Conservation (phyloP, 208 protist species). For the Tetramitus jugosus region DNA sequence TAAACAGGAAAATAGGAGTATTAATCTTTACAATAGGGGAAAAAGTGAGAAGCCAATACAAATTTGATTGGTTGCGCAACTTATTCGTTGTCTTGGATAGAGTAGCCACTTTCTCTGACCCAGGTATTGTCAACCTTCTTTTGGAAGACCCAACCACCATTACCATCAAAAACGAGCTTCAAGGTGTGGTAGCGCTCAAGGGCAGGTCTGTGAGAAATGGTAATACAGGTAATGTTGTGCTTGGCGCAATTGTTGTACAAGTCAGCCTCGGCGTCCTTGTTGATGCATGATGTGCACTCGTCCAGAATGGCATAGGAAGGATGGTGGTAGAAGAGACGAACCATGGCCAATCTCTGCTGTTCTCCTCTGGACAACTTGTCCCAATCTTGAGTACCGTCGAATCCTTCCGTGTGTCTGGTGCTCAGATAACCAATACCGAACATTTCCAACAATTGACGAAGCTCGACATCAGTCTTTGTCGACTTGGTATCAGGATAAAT, state of each 20-base stretch:
- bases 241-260: constrained; percentile 47
- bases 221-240: constrained; percentile 43
- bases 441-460: background rate
- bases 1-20: no score
- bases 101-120: no score
- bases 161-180: constrained; percentile 65
- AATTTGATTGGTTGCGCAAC: no score
- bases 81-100: no score
- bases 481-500: constrained; percentile 36
- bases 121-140: no score
- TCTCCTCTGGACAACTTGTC: background rate
- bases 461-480: background rate
- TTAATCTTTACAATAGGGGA: no score
- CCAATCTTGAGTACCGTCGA: constrained; percentile 5
- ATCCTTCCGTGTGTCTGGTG: background rate
- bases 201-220: constrained; percentile 32
- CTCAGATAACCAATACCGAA: constrained; percentile 14
- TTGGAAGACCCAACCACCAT: no score
- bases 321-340: constrained; percentile 44
- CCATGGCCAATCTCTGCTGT: constrained; percentile 39
- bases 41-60: no score
- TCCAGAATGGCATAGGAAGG: constrained; percentile 49
- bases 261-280: constrained; percentile 36
- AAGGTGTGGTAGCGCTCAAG: constrained; percentile 30
- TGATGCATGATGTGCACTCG: constrained; percentile 48